A percentile compares a stretch with the other conserved stretches of the same genome.
phyloP scores from a whole-genome alignment of 2,329 filamentous ascomycete genomes.

The Orbilia ellipsospora region DNA sequence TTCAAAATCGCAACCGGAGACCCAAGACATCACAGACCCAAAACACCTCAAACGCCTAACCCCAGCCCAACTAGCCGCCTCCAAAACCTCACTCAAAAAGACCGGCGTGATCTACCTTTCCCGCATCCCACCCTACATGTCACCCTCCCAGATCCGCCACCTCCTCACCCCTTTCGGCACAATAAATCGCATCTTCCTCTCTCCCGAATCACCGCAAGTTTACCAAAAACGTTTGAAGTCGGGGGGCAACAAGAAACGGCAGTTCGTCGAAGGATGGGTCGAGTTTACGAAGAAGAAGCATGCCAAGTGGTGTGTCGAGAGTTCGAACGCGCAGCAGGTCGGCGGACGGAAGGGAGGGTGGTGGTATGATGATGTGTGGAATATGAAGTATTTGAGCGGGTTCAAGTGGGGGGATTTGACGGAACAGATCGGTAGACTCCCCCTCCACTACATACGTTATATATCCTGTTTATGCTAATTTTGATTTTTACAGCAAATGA shows the following conservation, averaged over 20 bases:
- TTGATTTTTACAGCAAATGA: constrained; percentile 72
- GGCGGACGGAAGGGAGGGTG: constrained; percentile 85
- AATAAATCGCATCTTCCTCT: constrained; percentile 81
- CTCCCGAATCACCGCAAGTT: constrained; percentile 76
- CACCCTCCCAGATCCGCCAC: constrained; percentile 78
- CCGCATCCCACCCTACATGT: constrained; percentile 88
- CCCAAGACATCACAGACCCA: constrained; percentile 66
- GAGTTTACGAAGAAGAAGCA: constrained; percentile 81
- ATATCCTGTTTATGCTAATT: background rate
- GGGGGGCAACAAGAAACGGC: constrained; percentile 84
- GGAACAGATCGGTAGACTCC: constrained; percentile 57
- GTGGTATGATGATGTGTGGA: constrained; percentile 90
- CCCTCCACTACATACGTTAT: background rate
- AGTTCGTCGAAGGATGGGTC: constrained; percentile 87
- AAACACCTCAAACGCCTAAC: constrained; percentile 66
- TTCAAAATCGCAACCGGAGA: constrained; percentile 59
- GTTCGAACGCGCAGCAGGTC: constrained; percentile 74
- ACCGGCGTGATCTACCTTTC: constrained; percentile 87
- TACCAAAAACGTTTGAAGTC: constrained; percentile 75
- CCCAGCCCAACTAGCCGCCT: constrained; percentile 75
- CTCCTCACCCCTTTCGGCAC: constrained; percentile 79
- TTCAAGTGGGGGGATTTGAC: constrained; percentile 78
- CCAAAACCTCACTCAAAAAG: constrained; percentile 74
- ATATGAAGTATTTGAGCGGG: constrained; percentile 80
- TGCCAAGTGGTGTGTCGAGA: constrained; percentile 79